A percentile compares a stretch with the other conserved stretches of the same genome.
Evolutionary conservation across 129 eudicot genomes (phyloP).

Genomic region (Dittrichia graveolens): DNA sequence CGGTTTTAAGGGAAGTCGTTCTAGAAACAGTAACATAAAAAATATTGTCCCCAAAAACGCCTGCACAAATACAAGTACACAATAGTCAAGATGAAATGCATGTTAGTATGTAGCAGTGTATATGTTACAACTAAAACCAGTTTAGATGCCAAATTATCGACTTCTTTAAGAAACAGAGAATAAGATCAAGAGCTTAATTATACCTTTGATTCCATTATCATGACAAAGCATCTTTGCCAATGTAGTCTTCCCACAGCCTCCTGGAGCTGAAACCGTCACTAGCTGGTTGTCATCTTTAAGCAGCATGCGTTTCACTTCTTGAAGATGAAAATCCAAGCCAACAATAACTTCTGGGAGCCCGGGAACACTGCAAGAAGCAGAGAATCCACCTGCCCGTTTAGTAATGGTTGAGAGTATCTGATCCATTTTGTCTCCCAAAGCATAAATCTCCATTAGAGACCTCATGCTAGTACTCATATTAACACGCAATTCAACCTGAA

Average conservation of each 20-base stretch:
- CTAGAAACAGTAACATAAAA: slow-evolving; percentile 51
- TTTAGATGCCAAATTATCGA: neutral
- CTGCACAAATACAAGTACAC: slow-evolving; percentile 29
- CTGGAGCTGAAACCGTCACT: slow-evolving; percentile 45
- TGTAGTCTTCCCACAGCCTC: slow-evolving; percentile 52
- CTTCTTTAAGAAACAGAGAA: neutral
- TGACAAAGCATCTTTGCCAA: slow-evolving; percentile 53
- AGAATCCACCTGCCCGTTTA: slow-evolving; percentile 21
- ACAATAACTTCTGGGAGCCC: slow-evolving; percentile 31
- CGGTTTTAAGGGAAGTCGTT: slow-evolving; percentile 29
- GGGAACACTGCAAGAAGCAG: slow-evolving; percentile 21
- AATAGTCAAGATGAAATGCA: neutral
- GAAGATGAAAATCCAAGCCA: slow-evolving; percentile 37
- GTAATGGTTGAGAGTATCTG: slow-evolving; percentile 4
- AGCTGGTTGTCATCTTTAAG: slow-evolving; percentile 25
- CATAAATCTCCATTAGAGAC: neutral
- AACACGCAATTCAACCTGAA: slow-evolving; percentile 10
- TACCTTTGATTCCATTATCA: slow-evolving; percentile 42
- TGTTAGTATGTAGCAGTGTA: too few species aligned
- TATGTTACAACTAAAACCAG: neutral
- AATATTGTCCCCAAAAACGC: slow-evolving; percentile 39
- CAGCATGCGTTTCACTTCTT: slow-evolving; percentile 31
- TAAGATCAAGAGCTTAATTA: neutral
- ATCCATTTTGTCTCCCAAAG: slow-evolving; percentile 17
- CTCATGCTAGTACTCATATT: neutral